A percentile compares a stretch with the other conserved stretches of the same genome.
Conservation (phyloP, 2,329 filamentous ascomycete species). For the Huntiella omanensis region DNA sequence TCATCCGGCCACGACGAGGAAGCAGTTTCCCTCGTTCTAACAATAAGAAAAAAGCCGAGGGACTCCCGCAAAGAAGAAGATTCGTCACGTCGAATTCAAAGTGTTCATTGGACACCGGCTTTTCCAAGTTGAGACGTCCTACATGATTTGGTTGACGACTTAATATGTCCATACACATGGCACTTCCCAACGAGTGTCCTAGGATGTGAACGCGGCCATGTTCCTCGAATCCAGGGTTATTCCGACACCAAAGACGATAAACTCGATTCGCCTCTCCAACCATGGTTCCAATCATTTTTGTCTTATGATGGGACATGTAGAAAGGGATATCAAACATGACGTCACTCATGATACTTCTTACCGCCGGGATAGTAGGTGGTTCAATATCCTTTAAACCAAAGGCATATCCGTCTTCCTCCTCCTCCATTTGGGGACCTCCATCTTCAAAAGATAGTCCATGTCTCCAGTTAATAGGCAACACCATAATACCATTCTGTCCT, state of each 20-base stretch:
- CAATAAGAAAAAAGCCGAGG: slow-evolving; percentile 79
- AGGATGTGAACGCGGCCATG: slow-evolving; percentile 78
- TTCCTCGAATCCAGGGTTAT: slow-evolving; percentile 72
- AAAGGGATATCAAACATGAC: slow-evolving; percentile 98
- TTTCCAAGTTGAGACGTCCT: slow-evolving; percentile 28
- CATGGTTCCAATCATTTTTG: slow-evolving; percentile 81
- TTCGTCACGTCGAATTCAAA: slow-evolving; percentile 90
- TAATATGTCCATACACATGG: slow-evolving; percentile 83
- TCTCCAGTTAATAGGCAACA: slow-evolving; percentile 86
- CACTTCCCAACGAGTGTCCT: slow-evolving; percentile 81
- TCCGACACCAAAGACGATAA: slow-evolving; percentile 86
- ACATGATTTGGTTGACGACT: slow-evolving; percentile 68
- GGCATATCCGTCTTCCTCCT: slow-evolving; percentile 28
- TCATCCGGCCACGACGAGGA: slow-evolving; percentile 57
- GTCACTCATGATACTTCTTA: slow-evolving; percentile 87
- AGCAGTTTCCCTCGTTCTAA: slow-evolving; percentile 55
- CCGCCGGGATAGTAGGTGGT: slow-evolving; percentile 69
- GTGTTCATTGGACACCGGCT: slow-evolving; percentile 30
- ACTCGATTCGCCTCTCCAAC: slow-evolving; percentile 84
- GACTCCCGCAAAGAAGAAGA: slow-evolving; percentile 77
- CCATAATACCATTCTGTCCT: slow-evolving; percentile 79
- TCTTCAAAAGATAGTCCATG: slow-evolving; percentile 77
- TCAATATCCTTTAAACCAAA: slow-evolving; percentile 72
- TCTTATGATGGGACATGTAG: slow-evolving; percentile 90
- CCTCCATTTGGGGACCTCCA: slow-evolving; percentile 39